Evolutionary conservation across 495 filamentous ascomycete genomes (phyloP).

Genomic region (Lindgomyces ingoldianus): DNA sequence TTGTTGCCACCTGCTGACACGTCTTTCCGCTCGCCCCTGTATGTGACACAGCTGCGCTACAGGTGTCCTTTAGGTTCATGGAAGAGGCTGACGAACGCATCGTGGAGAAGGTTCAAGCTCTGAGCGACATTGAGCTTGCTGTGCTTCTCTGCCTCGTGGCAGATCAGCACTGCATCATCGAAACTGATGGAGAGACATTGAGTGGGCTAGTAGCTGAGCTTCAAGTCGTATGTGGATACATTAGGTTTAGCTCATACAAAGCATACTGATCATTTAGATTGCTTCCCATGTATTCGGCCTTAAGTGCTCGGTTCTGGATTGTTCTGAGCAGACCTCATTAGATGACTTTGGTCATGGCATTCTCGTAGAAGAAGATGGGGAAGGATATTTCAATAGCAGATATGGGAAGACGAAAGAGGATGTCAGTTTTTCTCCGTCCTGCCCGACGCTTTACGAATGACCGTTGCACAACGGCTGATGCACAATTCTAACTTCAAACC

Average conservation of each 20-base stretch:
- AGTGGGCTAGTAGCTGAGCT: constrained; percentile 71
- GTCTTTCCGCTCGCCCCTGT: background rate
- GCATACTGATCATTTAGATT: constrained; percentile 51
- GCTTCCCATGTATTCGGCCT: constrained; percentile 72
- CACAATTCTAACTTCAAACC: background rate
- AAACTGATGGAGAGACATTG: constrained; percentile 62
- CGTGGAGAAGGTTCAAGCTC: constrained; percentile 63
- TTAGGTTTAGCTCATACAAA: background rate
- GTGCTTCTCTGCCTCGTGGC: constrained; percentile 75
- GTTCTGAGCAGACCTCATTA: constrained; percentile 67
- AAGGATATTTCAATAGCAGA: constrained; percentile 16
- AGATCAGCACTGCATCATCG: constrained; percentile 84
- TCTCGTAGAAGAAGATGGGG: constrained; percentile 50
- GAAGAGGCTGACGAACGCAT: constrained; percentile 56
- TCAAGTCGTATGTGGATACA: constrained; percentile 56
- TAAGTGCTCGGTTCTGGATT: constrained; percentile 65
- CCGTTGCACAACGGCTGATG: too few relatives aligned
- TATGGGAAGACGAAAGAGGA: constrained; percentile 13
- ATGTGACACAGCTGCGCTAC: background rate
- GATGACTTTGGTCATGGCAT: constrained; percentile 77
- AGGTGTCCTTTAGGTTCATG: constrained; percentile 49
- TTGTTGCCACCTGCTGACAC: background rate
- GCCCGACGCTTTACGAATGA: too few relatives aligned
- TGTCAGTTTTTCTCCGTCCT: too few relatives aligned
- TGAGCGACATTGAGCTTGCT: constrained; percentile 89